Percentiles rank a stretch among this genome's conserved stretches.
Evolutionary conservation across 257 asterid genomes (phyloP).

Genomic region (Nemophila menziesii): DNA sequence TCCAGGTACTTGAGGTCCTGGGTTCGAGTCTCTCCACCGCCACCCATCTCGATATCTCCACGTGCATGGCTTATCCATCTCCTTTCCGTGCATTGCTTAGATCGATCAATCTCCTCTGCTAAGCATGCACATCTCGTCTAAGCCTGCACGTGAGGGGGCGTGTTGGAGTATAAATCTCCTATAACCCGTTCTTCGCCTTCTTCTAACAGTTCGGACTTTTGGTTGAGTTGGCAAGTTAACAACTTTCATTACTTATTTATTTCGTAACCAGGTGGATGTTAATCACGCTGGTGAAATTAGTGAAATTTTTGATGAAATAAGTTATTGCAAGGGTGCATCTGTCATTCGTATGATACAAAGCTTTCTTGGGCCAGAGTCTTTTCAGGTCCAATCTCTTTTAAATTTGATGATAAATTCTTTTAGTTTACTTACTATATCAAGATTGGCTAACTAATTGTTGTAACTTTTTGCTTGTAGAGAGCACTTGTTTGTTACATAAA

Average conservation of each 20-base stretch:
- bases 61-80: too few relatives aligned
- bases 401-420: not conserved
- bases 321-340: constrained; percentile 29
- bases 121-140: too few relatives aligned
- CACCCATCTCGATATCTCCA: too few relatives aligned
- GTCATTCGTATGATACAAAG: constrained; percentile 27
- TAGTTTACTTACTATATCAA: not conserved
- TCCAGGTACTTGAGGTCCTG: too few relatives aligned
- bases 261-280: constrained; percentile 24
- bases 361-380: constrained; percentile 31
- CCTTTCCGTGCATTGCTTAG: too few relatives aligned
- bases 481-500: constrained; percentile 29
- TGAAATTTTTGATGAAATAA: constrained; percentile 32
- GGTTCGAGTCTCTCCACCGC: too few relatives aligned
- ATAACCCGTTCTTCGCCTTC: too few relatives aligned
- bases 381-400: constrained; percentile 29
- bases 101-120: too few relatives aligned
- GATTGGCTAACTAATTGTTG: not conserved
- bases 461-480: constrained; percentile 13
- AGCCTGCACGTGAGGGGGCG: too few relatives aligned
- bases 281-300: constrained; percentile 24
- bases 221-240: too few relatives aligned
- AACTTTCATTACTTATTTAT: not conserved
- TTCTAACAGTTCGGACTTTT: too few relatives aligned
- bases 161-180: too few relatives aligned